A percentile compares a stretch with the other conserved stretches of the same genome.
phyloP scores from a whole-genome alignment of 306 rosid species.

The Vigna mungo region DNA sequence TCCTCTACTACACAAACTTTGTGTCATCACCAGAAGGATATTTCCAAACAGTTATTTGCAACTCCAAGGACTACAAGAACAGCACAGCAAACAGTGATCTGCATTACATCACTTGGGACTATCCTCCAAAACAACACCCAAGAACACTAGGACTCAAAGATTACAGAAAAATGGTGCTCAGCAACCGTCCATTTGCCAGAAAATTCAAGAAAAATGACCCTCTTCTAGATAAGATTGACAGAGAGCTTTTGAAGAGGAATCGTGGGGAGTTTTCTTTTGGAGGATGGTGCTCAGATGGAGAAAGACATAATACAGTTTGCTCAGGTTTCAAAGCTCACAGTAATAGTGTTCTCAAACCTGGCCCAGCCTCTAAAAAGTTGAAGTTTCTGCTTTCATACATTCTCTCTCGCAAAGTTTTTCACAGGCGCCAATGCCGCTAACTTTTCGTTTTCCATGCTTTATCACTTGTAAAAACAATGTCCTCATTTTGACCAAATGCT shows the following conservation, averaged over 20 bases:
- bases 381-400: slow-evolving; percentile 54
- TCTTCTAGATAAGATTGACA: slow-evolving; percentile 75
- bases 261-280: slow-evolving; percentile 60
- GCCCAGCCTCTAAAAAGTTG: slow-evolving; percentile 72
- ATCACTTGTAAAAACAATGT: slow-evolving; percentile 32
- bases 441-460: slow-evolving; percentile 25
- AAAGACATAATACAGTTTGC: slow-evolving; percentile 45
- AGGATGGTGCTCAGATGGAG: slow-evolving; percentile 76
- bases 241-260: slow-evolving; percentile 66
- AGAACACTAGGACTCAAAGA: slow-evolving; percentile 70
- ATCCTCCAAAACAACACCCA: slow-evolving; percentile 95
- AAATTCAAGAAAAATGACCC: slow-evolving; percentile 75
- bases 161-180: slow-evolving; percentile 61
- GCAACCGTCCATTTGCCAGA: slow-evolving; percentile 84
- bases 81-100: slow-evolving; percentile 84
- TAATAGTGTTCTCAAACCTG: slow-evolving; percentile 69
- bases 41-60: slow-evolving; percentile 88
- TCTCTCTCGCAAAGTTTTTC: slow-evolving; percentile 51
- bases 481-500: too few relatives aligned
- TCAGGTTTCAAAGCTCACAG: slow-evolving; percentile 54
- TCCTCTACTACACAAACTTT: slow-evolving; percentile 87
- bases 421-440: slow-evolving; percentile 70
- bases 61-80: slow-evolving; percentile 71
- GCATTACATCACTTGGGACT: slow-evolving; percentile 90
- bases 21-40: slow-evolving; percentile 95